Percentiles rank a stretch among this genome's conserved stretches.
phyloP scores from a whole-genome alignment of 768 basidiomycete species.

The Amanita rimosa region DNA sequence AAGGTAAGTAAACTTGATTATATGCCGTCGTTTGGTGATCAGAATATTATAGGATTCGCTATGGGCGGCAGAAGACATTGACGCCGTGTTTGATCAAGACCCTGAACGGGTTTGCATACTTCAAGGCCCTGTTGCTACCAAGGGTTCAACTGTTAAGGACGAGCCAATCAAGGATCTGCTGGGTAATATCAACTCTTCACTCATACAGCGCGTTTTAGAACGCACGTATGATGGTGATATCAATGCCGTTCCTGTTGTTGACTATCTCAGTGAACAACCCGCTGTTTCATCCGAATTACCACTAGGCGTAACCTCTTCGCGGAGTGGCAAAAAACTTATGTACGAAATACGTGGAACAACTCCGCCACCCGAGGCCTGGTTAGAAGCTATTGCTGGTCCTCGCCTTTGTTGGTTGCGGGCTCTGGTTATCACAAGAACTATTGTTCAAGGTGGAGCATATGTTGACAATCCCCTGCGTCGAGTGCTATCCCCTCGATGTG shows the following conservation, averaged over 20 bases:
- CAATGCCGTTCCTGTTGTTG: constrained; percentile 64
- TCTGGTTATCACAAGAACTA: constrained; percentile 65
- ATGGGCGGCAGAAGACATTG: constrained; percentile 97
- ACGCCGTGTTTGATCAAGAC: constrained; percentile 98
- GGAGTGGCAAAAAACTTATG: constrained; percentile 30
- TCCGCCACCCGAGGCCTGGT: constrained; percentile 65
- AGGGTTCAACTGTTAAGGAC: constrained; percentile 78
- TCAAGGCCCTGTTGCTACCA: constrained; percentile 92
- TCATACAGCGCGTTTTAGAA: constrained; percentile 71
- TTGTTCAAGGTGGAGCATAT: constrained; percentile 81
- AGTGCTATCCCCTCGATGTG: constrained; percentile 69
- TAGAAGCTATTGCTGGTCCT: constrained; percentile 76
- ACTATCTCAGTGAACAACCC: constrained; percentile 60
- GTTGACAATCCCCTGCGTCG: constrained; percentile 85
- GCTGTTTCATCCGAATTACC: constrained; percentile 20
- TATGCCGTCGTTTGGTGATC: not conserved
- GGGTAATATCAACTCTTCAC: constrained; percentile 71
- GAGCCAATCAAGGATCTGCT: constrained; percentile 91
- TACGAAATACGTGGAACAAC: constrained; percentile 38
- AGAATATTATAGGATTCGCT: constrained; percentile 64
- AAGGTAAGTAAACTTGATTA: constrained; percentile 45
- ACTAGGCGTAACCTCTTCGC: constrained; percentile 28
- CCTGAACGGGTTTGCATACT: constrained; percentile 97
- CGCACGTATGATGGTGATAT: constrained; percentile 69
- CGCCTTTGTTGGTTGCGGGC: constrained; percentile 81